phyloP scores from a whole-genome alignment of 768 basidiomycete genomes.

The Suillus occidentalis region DNA sequence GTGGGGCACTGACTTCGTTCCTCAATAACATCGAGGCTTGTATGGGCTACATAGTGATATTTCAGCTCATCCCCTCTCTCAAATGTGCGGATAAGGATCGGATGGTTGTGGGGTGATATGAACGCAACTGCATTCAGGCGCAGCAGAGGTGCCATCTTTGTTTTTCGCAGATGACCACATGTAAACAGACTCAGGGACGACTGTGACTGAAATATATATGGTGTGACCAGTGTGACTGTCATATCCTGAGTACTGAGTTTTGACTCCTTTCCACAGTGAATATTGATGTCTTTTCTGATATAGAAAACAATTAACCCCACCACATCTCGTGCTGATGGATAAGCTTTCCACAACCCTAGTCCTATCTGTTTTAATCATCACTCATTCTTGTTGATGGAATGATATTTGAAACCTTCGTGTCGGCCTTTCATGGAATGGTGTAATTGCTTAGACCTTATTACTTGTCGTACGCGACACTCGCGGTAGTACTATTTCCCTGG shows the following conservation, averaged over 20 bases:
- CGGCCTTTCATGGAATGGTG: background rate
- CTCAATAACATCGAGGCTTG: slow-evolving; percentile 86
- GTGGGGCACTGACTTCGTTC: slow-evolving; percentile 70
- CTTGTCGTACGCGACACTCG: background rate
- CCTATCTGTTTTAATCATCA: background rate
- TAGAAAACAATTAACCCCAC: background rate
- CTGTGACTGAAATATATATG: too few species aligned
- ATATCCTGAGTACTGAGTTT: too few species aligned
- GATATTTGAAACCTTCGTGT: background rate
- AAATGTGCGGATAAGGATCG: slow-evolving; percentile 76
- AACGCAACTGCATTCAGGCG: slow-evolving; percentile 82
- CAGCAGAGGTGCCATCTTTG: slow-evolving; percentile 61
- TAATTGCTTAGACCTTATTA: background rate
- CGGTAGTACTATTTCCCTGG: background rate
- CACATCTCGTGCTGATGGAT: background rate
- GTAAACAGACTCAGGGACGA: too few species aligned
- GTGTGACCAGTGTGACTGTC: too few species aligned
- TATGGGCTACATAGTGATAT: slow-evolving; percentile 91
- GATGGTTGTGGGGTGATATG: slow-evolving; percentile 79
- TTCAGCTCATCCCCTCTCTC: slow-evolving; percentile 63
- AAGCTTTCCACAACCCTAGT: background rate
- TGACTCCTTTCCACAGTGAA: background rate
- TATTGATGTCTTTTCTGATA: background rate
- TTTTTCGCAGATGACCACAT: too few species aligned
- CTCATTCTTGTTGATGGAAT: background rate